Conservation (phyloP, 768 basidiomycete genomes). For the Suillus placidus region DNA sequence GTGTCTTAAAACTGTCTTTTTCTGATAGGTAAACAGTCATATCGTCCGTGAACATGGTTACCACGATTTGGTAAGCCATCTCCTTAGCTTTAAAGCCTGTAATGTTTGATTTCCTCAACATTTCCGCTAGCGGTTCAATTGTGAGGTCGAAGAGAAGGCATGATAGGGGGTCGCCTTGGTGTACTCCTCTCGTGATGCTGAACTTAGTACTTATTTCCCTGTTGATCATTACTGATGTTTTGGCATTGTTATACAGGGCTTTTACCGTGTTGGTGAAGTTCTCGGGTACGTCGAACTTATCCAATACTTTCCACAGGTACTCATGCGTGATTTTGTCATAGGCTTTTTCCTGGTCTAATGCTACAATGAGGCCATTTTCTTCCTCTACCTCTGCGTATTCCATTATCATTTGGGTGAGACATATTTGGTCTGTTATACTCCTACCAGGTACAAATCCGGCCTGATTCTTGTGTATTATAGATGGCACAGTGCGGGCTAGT, state of each 20-base stretch:
- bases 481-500: too few species aligned
- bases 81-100: background rate
- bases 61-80: background rate
- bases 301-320: too few species aligned
- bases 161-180: background rate
- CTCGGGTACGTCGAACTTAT: background rate
- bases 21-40: background rate
- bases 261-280: conserved; percentile 15
- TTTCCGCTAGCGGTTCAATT: background rate
- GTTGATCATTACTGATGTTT: background rate
- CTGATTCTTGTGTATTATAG: too few species aligned
- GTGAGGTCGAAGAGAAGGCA: background rate
- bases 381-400: background rate
- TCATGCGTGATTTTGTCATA: too few species aligned
- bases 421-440: too few species aligned
- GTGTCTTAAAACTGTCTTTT: too few species aligned
- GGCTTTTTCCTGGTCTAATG: too few species aligned
- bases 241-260: background rate
- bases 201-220: background rate
- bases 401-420: background rate
- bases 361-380: background rate
- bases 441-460: too few species aligned
- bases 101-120: too few species aligned
- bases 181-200: background rate
- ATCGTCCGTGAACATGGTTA: conserved; percentile 2